Conservation (phyloP, 106 monocot species). For the Acanthochlamys bracteata region DNA sequence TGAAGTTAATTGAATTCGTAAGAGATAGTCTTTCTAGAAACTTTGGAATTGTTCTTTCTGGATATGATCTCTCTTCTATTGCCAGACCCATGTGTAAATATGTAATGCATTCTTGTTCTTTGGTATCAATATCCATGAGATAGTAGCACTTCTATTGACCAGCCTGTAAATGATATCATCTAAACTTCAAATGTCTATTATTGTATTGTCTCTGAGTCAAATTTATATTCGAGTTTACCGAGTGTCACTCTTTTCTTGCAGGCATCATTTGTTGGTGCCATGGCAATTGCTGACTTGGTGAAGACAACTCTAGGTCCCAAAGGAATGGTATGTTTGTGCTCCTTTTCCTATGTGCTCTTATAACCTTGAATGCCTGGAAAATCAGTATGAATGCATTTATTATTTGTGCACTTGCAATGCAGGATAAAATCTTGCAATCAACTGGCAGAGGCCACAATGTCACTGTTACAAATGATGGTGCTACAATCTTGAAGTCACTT, state of each 20-base stretch:
- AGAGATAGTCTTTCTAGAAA: no score
- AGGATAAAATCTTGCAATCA: conserved; percentile 98
- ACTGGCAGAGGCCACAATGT: conserved; percentile 83
- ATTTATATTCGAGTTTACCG: not conserved
- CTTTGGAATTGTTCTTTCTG: no score
- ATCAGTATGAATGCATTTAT: not conserved
- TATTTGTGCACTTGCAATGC: conserved; percentile 7
- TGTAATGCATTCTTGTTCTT: no score
- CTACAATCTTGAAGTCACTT: conserved; percentile 95
- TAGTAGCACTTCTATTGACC: no score
- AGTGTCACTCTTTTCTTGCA: conserved; percentile 9
- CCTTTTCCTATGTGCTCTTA: not conserved
- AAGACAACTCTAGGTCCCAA: conserved; percentile 99
- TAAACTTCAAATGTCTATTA: no score
- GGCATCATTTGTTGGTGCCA: conserved; percentile 93
- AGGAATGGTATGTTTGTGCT: conserved; percentile 66
- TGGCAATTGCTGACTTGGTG: conserved; percentile 92
- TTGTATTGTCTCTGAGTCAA: no score
- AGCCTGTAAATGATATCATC: no score
- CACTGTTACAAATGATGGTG: conserved; percentile 98
- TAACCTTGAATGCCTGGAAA: not conserved
- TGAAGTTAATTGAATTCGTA: no score
- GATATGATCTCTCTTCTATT: no score
- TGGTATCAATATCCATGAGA: no score
- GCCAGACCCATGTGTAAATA: no score